Evolutionary conservation across 2,329 filamentous ascomycete species (phyloP).

Genomic region (Aspergillus sp.): DNA sequence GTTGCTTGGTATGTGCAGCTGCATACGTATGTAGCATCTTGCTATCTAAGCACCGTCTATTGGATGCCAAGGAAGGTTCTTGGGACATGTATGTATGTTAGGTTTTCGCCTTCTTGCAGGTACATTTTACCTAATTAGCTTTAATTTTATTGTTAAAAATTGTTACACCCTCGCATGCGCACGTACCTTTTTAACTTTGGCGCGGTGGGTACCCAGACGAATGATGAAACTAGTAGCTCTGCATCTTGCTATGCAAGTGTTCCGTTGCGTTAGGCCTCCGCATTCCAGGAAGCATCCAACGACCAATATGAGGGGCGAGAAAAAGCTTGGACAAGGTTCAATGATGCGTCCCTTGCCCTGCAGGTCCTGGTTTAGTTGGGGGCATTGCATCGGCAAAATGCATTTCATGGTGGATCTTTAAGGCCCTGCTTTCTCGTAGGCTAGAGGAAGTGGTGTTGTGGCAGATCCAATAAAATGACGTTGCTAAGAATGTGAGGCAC

Average conservation of each 20-base stretch:
- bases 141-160: background rate
- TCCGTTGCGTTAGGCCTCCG: background rate
- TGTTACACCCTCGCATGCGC: background rate
- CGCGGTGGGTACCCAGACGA: background rate
- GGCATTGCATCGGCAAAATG: background rate
- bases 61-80: background rate
- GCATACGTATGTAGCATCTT: background rate
- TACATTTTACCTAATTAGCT: background rate
- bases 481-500: slow-evolving; percentile 13
- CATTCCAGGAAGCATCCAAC: slow-evolving; percentile 7
- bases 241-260: background rate
- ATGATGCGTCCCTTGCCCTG: slow-evolving; percentile 1
- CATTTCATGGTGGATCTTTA: slow-evolving; percentile 1
- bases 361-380: background rate
- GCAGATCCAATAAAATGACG: slow-evolving; percentile 21
- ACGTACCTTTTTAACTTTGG: background rate
- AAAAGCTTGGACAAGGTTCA: slow-evolving; percentile 3
- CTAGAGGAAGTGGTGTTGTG: background rate
- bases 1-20: background rate
- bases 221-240: slow-evolving; percentile 4
- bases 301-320: background rate
- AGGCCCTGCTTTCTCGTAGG: background rate
- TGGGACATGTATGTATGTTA: too few relatives aligned
- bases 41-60: background rate
- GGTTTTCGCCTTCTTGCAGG: background rate